phyloP scores from a whole-genome alignment of 75 land plant genomes.

The Isoetes taiwanensis region DNA sequence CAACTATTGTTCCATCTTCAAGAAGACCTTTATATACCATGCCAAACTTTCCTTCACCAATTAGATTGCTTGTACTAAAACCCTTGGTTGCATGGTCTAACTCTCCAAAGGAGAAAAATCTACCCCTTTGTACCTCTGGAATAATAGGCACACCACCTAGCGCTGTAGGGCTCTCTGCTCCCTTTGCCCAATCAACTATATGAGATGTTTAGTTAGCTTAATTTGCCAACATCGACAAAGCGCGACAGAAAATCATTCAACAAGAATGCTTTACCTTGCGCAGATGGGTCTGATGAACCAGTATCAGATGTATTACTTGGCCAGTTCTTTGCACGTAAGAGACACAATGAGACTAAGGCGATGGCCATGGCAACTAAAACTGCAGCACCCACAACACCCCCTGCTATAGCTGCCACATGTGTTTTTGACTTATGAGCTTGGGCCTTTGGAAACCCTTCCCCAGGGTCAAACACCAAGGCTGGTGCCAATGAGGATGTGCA shows the following conservation, averaged over 20 bases:
- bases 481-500: slow-evolving; percentile 10
- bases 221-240: too few species aligned
- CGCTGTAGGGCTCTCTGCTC: slow-evolving; percentile 30
- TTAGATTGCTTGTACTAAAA: slow-evolving; percentile 40
- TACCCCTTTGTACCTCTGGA: slow-evolving; percentile 27
- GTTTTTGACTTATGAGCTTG: too few species aligned
- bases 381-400: slow-evolving; percentile 73
- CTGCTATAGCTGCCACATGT: slow-evolving; percentile 59
- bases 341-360: slow-evolving; percentile 28
- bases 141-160: slow-evolving; percentile 1
- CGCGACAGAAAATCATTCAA: too few species aligned
- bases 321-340: slow-evolving; percentile 23
- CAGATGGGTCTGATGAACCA: slow-evolving; percentile 69
- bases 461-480: not conserved
- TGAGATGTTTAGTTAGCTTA: too few species aligned
- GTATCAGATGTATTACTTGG: slow-evolving; percentile 53
- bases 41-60: slow-evolving; percentile 69
- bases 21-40: slow-evolving; percentile 75
- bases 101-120: slow-evolving; percentile 43
- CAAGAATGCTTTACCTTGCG: slow-evolving; percentile 50
- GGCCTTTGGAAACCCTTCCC: too few species aligned
- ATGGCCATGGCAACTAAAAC: slow-evolving; percentile 41
- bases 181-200: slow-evolving; percentile 42
- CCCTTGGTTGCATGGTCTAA: slow-evolving; percentile 53
- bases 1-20: slow-evolving; percentile 67